A percentile compares a stretch with the other conserved stretches of the same genome.
phyloP scores from a whole-genome alignment of 176 grass and related monocot genomes.

The Bolboschoenus planiculmis region DNA sequence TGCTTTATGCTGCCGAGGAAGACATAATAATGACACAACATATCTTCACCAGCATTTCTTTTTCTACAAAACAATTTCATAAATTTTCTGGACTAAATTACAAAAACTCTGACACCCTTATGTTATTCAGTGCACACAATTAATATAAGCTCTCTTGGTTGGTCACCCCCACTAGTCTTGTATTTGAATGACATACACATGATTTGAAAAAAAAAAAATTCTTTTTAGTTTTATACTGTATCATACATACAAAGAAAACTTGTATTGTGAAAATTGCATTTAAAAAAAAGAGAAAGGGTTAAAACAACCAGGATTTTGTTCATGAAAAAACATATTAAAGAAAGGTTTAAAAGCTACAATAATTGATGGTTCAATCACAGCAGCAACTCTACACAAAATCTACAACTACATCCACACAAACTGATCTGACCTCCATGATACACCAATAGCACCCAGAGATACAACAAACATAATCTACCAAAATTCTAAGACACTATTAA shows the following conservation, averaged over 20 bases:
- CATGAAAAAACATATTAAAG: not conserved
- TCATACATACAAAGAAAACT: not conserved
- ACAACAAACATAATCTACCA: not conserved
- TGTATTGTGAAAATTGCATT: not conserved
- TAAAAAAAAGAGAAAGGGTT: not conserved
- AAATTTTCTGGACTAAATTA: not conserved
- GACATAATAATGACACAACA: not conserved
- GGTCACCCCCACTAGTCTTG: not conserved
- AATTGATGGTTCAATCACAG: not conserved
- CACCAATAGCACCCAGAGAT: not conserved
- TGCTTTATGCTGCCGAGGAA: not conserved
- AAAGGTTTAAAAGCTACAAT: not conserved
- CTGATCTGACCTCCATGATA: not conserved
- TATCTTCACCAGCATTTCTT: not conserved
- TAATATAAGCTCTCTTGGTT: no score
- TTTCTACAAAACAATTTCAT: not conserved
- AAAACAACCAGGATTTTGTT: not conserved
- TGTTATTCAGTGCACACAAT: not conserved
- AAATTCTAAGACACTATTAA: not conserved
- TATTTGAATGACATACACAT: not conserved
- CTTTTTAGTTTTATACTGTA: not conserved
- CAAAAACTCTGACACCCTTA: not conserved
- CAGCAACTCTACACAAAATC: slow-evolving; percentile 14
- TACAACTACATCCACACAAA: not conserved
- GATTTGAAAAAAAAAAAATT: not conserved